phyloP scores from a whole-genome alignment of 768 basidiomycete species.

The Terana coerulea region DNA sequence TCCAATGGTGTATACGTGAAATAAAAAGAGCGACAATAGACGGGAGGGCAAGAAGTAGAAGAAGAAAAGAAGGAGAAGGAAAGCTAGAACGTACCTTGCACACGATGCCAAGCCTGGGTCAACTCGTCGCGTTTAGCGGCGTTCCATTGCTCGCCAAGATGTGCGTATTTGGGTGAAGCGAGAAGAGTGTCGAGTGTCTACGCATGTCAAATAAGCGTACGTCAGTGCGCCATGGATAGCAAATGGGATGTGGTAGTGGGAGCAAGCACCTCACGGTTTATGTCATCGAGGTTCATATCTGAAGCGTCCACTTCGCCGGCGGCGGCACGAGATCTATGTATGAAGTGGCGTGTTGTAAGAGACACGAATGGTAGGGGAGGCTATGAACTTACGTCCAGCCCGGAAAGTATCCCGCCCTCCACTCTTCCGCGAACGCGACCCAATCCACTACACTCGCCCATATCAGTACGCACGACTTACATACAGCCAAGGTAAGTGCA shows the following conservation, averaged over 20 bases:
- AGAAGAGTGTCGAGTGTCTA: conserved; percentile 60
- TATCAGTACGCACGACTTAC: neutral
- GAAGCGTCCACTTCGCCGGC: conserved; percentile 44
- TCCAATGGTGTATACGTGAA: too few relatives aligned
- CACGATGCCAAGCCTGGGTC: conserved; percentile 55
- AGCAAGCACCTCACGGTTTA: neutral
- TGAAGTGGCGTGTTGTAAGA: too few relatives aligned
- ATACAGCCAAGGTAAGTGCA: neutral
- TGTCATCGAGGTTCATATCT: conserved; percentile 30
- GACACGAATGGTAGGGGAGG: too few relatives aligned
- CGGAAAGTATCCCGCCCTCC: conserved; percentile 53
- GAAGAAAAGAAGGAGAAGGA: neutral
- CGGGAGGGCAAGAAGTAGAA: too few relatives aligned
- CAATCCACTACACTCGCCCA: conserved; percentile 30
- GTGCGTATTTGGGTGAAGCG: conserved; percentile 42
- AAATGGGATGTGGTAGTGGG: neutral
- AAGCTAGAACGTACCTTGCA: conserved; percentile 37
- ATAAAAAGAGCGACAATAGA: too few relatives aligned
- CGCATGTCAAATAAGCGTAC: neutral
- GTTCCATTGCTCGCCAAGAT: conserved; percentile 41
- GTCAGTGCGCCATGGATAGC: neutral
- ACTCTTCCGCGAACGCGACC: conserved; percentile 49
- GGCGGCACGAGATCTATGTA: too few relatives aligned
- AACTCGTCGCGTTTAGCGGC: conserved; percentile 40
- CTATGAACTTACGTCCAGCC: too few relatives aligned